A percentile compares a stretch with the other conserved stretches of the same genome.
Conservation (phyloP, 2,329 filamentous ascomycete genomes). For the Hypoxylon sp. region DNA sequence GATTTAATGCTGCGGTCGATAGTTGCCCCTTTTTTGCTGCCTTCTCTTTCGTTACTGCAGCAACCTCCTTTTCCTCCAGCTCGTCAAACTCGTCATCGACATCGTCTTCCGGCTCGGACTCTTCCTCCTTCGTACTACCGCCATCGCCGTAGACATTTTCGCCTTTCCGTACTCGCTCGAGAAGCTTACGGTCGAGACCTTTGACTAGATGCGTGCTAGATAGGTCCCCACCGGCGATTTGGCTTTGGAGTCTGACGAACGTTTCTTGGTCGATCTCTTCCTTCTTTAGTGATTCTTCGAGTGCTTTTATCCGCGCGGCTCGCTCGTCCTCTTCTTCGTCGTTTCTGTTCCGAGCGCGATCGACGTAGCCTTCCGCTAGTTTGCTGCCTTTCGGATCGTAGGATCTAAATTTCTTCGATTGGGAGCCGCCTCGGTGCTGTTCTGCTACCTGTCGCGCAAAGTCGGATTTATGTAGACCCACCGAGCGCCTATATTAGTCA, state of each 20-base stretch:
- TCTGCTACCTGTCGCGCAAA: constrained; percentile 90
- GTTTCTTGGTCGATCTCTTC: constrained; percentile 84
- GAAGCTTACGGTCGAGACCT: constrained; percentile 86
- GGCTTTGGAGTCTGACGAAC: constrained; percentile 78
- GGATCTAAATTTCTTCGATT: constrained; percentile 80
- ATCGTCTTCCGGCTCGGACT: constrained; percentile 56
- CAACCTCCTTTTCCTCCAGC: constrained; percentile 66
- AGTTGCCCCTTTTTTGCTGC: constrained; percentile 71
- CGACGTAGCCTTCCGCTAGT: constrained; percentile 83
- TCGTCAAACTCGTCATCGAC: constrained; percentile 75
- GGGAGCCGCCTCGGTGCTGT: constrained; percentile 66
- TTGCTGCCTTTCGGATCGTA: constrained; percentile 85
- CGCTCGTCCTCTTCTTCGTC: constrained; percentile 65
- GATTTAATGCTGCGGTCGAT: constrained; percentile 62
- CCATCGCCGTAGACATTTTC: constrained; percentile 71
- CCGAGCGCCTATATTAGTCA: constrained; percentile 68
- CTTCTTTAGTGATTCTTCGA: constrained; percentile 85
- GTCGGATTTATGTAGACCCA: constrained; percentile 69
- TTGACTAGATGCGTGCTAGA: constrained; percentile 89
- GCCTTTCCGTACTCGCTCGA: constrained; percentile 75
- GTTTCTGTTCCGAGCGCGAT: constrained; percentile 77
- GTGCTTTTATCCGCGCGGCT: constrained; percentile 75
- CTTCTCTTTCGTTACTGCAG: constrained; percentile 64
- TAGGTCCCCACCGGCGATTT: constrained; percentile 86
- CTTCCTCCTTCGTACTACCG: constrained; percentile 47